Evolutionary conservation across 345 rosid species (phyloP).

Genomic region (Eucalyptus regnans): DNA sequence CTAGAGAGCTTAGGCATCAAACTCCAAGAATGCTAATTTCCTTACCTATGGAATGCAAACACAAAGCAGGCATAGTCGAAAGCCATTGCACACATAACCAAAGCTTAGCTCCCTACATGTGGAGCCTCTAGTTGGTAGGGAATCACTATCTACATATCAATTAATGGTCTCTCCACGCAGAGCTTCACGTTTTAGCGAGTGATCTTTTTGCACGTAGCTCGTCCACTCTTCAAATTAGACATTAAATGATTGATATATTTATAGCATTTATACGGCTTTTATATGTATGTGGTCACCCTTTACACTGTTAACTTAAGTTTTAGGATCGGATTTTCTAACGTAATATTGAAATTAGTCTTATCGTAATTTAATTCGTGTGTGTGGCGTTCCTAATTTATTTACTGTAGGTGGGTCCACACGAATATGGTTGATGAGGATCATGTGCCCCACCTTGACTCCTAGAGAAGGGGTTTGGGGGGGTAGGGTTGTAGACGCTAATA

Average conservation of each 20-base stretch:
- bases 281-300: neutral
- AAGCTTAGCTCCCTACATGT: neutral
- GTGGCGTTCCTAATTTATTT: neutral
- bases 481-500: neutral
- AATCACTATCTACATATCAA: neutral
- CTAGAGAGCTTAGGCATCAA: neutral
- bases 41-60: neutral
- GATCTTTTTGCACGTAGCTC: neutral
- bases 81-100: neutral
- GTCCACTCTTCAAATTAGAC: neutral
- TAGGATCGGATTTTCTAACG: neutral
- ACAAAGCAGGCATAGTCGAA: neutral
- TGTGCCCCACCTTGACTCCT: neutral
- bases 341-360: neutral
- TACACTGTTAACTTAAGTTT: neutral
- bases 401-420: neutral
- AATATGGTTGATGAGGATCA: neutral
- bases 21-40: neutral
- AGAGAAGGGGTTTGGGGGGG: neutral
- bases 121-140: neutral
- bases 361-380: neutral
- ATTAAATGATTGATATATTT: neutral
- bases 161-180: neutral
- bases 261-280: neutral
- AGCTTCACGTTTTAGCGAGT: neutral